Evolutionary conservation across 176 grass and related monocot genomes (phyloP).

Genomic region (Hordeum marinum): DNA sequence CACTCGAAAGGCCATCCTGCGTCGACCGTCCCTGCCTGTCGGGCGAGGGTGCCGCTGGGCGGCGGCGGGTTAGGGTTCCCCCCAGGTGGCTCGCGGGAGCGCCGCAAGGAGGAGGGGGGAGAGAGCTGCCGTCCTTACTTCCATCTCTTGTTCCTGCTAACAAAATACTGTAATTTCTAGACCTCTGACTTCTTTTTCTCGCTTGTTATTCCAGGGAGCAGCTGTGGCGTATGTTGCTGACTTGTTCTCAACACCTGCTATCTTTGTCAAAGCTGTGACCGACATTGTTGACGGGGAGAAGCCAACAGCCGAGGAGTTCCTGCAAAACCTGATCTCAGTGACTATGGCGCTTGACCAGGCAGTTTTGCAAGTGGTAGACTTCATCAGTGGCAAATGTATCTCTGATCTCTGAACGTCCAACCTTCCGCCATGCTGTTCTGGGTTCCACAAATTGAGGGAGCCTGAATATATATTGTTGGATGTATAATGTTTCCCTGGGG

Average conservation of each 20-base stretch:
- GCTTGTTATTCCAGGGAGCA: constrained; percentile 57
- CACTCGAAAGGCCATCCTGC: no score
- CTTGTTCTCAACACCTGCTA: constrained; percentile 67
- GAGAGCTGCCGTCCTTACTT: no score
- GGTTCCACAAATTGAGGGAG: neutral
- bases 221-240: constrained; percentile 79
- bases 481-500: neutral
- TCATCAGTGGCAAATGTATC: constrained; percentile 59
- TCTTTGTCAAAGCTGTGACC: constrained; percentile 85
- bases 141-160: neutral
- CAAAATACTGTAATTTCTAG: neutral
- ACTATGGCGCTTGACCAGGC: constrained; percentile 54
- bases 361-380: constrained; percentile 49
- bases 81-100: no score
- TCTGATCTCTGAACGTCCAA: constrained; percentile 52
- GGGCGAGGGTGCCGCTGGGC: no score
- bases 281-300: constrained; percentile 89
- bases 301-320: constrained; percentile 76
- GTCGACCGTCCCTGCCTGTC: no score
- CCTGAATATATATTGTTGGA: neutral
- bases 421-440: neutral
- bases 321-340: constrained; percentile 65
- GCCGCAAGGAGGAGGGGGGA: no score
- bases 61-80: no score
- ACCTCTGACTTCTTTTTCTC: neutral